Percentiles rank a stretch among this genome's conserved stretches.
These are phyloP conservation scores for Galerina marginata DNA, from an alignment of 768 basidiomycete species.

Conservation along the genomic window DNA sequence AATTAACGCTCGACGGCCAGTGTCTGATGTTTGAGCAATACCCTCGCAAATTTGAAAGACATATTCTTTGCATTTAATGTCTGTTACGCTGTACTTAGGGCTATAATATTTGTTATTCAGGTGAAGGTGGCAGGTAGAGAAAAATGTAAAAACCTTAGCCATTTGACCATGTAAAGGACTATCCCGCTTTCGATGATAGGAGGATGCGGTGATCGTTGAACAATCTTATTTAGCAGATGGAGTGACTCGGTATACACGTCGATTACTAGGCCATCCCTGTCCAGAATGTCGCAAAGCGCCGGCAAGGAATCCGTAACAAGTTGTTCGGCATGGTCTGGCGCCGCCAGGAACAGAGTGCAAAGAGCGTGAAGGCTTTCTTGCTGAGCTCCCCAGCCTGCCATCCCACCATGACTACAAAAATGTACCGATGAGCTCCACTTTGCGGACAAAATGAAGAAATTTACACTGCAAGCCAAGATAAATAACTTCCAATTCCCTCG, in stretches of 20 bases:
- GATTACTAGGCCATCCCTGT: neutral
- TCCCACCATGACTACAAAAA: neutral
- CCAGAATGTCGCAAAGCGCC: slow-evolving; percentile 1
- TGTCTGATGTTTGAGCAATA: neutral
- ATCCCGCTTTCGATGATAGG: neutral
- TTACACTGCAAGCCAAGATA: neutral
- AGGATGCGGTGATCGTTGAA: neutral
- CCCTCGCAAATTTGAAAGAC: neutral
- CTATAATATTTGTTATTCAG: neutral
- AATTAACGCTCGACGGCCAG: slow-evolving; percentile 1
- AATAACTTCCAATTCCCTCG: neutral
- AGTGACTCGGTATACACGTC: neutral
- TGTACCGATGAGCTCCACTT: neutral
- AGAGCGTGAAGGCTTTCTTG: slow-evolving; percentile 1
- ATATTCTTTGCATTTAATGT: neutral
- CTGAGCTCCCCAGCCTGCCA: neutral
- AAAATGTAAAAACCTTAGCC: neutral
- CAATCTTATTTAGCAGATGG: neutral
- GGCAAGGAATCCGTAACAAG: slow-evolving; percentile 1
- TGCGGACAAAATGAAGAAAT: neutral
- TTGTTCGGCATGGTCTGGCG: neutral
- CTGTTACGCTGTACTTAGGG: neutral
- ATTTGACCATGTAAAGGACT: neutral
- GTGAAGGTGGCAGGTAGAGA: neutral
- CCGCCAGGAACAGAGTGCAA: neutral